Evolutionary conservation across 495 filamentous ascomycete genomes (phyloP).

Genomic region (Tuber borchii): DNA sequence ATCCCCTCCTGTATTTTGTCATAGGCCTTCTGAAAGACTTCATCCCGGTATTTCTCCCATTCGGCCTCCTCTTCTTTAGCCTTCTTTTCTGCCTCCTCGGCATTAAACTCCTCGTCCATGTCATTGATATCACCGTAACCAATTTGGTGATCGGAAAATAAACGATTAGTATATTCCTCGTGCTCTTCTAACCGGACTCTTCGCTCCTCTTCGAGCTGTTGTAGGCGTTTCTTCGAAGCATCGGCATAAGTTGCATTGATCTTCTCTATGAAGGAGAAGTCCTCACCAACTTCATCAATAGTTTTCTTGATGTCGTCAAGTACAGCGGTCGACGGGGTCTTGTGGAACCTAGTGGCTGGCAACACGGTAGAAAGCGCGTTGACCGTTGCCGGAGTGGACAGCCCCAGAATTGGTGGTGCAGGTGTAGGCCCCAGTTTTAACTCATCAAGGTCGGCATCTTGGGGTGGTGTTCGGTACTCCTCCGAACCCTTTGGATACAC

Average conservation of each 20-base stretch:
- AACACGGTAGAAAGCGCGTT: conserved; percentile 14
- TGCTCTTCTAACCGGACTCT: conserved; percentile 29
- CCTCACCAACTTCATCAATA: conserved; percentile 30
- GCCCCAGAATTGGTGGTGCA: neutral
- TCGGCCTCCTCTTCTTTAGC: conserved; percentile 35
- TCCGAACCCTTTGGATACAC: conserved; percentile 1
- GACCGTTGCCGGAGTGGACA: conserved; percentile 4
- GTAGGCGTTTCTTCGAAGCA: conserved; percentile 19
- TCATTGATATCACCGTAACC: conserved; percentile 38
- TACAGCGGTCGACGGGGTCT: conserved; percentile 14
- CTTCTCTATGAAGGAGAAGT: conserved; percentile 39
- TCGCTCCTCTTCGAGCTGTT: conserved; percentile 30
- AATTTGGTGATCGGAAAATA: conserved; percentile 37
- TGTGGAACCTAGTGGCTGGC: conserved; percentile 14
- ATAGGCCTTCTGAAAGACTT: conserved; percentile 37
- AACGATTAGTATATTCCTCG: conserved; percentile 20
- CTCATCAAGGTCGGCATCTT: neutral
- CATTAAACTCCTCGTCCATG: conserved; percentile 36
- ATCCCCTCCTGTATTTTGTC: conserved; percentile 40
- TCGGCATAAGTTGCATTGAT: conserved; percentile 27
- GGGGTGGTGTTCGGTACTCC: conserved; percentile 10
- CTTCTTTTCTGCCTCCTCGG: conserved; percentile 25
- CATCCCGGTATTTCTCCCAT: conserved; percentile 34
- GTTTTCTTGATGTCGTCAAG: conserved; percentile 29
- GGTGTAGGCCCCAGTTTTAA: conserved; percentile 5